A percentile compares a stretch with the other conserved stretches of the same genome.
Conservation (phyloP, 164 flowering plant genomes). For the Liriodendron chinense region DNA sequence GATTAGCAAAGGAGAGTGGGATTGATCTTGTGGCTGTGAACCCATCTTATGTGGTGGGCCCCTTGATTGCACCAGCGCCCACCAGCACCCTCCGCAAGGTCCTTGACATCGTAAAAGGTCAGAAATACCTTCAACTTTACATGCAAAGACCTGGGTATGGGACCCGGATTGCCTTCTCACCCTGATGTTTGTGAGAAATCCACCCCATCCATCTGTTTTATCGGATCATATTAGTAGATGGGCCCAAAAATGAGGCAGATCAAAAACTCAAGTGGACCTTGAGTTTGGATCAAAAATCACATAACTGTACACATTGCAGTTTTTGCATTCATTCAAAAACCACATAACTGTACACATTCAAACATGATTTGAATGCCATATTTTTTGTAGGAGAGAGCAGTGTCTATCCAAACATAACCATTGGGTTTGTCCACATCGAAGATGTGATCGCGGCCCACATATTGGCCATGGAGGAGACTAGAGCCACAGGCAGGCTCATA, state of each 20-base stretch:
- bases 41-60: slow-evolving; percentile 85
- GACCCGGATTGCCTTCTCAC: too few relatives aligned
- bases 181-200: too few relatives aligned
- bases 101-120: slow-evolving; percentile 61
- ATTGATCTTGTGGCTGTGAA: slow-evolving; percentile 74
- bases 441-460: slow-evolving; percentile 80
- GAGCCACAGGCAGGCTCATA: slow-evolving; percentile 77
- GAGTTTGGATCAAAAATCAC: too few relatives aligned
- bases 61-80: slow-evolving; percentile 77
- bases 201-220: too few relatives aligned
- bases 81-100: slow-evolving; percentile 71
- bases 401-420: slow-evolving; percentile 58
- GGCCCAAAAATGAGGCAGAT: too few relatives aligned
- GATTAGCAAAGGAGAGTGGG: slow-evolving; percentile 45
- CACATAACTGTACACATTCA: background rate
- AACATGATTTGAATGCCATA: background rate
- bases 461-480: slow-evolving; percentile 77
- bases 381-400: slow-evolving; percentile 39
- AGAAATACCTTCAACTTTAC: slow-evolving; percentile 43
- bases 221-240: too few relatives aligned
- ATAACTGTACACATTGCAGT: too few relatives aligned
- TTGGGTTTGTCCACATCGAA: slow-evolving; percentile 91
- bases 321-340: too few relatives aligned
- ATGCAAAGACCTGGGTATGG: slow-evolving; percentile 65
- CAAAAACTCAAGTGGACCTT: too few relatives aligned